Evolutionary conservation across 345 rosid genomes (phyloP), one percentile per base, ranked within the genome.

Genomic region (Mercurialis annua): DNA sequence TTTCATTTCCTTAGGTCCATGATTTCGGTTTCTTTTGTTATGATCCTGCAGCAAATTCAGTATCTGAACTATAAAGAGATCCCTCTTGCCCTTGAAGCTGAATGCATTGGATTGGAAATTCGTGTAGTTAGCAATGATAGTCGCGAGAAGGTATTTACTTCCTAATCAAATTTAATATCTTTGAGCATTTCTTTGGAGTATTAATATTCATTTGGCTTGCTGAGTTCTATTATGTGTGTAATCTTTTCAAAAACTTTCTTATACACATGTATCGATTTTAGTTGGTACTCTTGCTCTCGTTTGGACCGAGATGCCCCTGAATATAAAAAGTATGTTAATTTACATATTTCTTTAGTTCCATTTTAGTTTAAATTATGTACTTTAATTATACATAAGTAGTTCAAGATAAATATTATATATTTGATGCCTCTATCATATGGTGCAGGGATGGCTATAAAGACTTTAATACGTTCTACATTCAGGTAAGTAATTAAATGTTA

Each of bases 371-470:
- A 52, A 51, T 31, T 7, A 8, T 50, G 23, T 26, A 48, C 31
- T 49, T 64, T 0, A 48, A 11, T 64, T 14, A 51, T 65, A 2
- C 6, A 3, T 10, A 36, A 9, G 9, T 36, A 9, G 40, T 24
- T 40, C n/a, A n/a, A n/a, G n/a, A n/a, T n/a, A n/a, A n/a, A n/a
- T n/a, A n/a, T n/a, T n/a, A n/a, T n/a, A n/a, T n/a, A n/a, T n/a
- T n/a, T n/a, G n/a, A n/a, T n/a, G n/a, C n/a, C 20, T 72, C 15
- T 21, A 3, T 49, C 75, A 34, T 71, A 85, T 80, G 82, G 69
- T 87, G 85, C 89, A 94, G 97, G 83, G 99, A 94, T 82, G 99
- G 99, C 47, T 94, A 91, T 76, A 94, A 94, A 34, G 97, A 94
- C 82, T 91, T 94, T 90, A 94, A 94, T 77, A 94, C 96, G 26